Conservation (phyloP, 371 early-diverging fungal genomes). For the Mortierella sp. region DNA sequence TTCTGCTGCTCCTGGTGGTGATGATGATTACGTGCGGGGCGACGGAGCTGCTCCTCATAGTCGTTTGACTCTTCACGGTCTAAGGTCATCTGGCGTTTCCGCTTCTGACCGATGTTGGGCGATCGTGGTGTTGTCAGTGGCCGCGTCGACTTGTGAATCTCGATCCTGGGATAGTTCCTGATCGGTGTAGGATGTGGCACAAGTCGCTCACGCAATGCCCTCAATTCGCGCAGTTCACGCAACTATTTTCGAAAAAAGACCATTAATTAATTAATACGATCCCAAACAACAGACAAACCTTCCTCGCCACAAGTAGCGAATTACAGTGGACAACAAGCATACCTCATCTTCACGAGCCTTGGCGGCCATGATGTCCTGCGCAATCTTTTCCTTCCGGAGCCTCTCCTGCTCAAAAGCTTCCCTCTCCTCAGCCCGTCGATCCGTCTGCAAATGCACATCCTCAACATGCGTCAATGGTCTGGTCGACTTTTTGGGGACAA, state of each 20-base stretch:
- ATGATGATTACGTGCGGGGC: background rate
- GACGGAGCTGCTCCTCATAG: constrained; percentile 2
- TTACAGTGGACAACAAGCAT: background rate
- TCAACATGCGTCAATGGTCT: constrained; percentile 29
- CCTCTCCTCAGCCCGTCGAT: constrained; percentile 31
- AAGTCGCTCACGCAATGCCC: constrained; percentile 23
- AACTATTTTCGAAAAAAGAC: constrained; percentile 11
- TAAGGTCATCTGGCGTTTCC: constrained; percentile 35
- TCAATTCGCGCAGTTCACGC: constrained; percentile 32
- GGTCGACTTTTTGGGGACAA: constrained; percentile 42
- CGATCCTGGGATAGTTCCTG: constrained; percentile 38
- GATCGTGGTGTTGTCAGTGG: constrained; percentile 40
- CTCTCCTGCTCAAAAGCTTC: constrained; percentile 25
- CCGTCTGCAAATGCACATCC: constrained; percentile 25
- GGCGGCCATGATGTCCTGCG: constrained; percentile 31
- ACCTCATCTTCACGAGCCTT: constrained; percentile 56
- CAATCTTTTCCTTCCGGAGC: constrained; percentile 29
- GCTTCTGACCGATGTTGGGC: constrained; percentile 50
- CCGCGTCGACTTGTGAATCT: constrained; percentile 45
- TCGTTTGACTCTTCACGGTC: constrained; percentile 15
- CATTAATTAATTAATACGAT: background rate
- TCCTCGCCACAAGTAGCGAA: background rate
- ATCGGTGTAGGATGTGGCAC: constrained; percentile 43
- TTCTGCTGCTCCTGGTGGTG: constrained; percentile 7
- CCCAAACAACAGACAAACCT: background rate